Conservation (phyloP, 2,329 filamentous ascomycete genomes). For the Sporothrix pallida region DNA sequence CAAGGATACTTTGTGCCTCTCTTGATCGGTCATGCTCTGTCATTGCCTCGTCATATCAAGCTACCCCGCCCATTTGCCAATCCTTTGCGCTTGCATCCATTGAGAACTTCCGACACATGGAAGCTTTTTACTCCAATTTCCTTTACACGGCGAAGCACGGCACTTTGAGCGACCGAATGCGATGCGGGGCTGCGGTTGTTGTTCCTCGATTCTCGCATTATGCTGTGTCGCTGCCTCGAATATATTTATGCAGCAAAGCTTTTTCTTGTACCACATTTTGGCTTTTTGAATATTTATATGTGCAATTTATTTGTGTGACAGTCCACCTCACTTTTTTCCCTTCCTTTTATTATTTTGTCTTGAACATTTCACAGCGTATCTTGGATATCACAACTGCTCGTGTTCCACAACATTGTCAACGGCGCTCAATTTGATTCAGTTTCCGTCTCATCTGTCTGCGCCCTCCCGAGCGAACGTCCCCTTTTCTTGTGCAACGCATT, state of each 20-base stretch:
- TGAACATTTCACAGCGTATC: not conserved
- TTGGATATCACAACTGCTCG: not conserved
- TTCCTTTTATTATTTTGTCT: not conserved
- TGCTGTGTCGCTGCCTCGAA: not conserved
- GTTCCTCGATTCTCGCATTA: not conserved
- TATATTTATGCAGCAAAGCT: not conserved
- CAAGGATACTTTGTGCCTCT: not conserved
- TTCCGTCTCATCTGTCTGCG: not conserved
- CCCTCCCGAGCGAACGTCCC: not conserved
- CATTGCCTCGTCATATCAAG: conserved; percentile 13
- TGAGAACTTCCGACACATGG: not conserved
- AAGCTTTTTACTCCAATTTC: not conserved
- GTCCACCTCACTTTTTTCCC: not conserved
- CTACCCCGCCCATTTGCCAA: conserved; percentile 12
- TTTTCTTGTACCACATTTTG: not conserved
- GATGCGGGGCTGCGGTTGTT: not conserved
- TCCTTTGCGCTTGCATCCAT: not conserved
- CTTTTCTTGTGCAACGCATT: conserved; percentile 1
- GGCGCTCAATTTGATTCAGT: not conserved
- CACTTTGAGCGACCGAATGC: conserved; percentile 6
- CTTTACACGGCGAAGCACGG: conserved; percentile 6
- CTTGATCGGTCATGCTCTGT: conserved; percentile 26
- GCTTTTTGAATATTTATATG: not conserved
- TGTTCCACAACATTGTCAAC: conserved; percentile 15
- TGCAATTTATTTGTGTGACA: not conserved